Evolutionary conservation across 169 alveolate species (phyloP), one percentile per base, ranked within the genome.

Genomic region (Miamiensis avidus): DNA sequence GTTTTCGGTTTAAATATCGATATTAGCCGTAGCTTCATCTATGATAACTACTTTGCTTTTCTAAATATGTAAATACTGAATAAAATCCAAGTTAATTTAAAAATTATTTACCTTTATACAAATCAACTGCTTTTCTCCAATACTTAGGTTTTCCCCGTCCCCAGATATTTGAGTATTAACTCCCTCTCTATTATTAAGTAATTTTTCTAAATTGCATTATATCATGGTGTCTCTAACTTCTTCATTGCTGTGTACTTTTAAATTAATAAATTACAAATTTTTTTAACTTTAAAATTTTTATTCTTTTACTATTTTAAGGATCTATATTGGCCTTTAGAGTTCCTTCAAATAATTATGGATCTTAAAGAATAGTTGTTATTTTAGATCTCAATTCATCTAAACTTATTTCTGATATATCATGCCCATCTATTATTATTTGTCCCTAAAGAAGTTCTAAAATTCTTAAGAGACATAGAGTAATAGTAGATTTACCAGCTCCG

Each of bases 11-110:
- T 93, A 87, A 73, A 91, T 87, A 83, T 96, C 98, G n/a, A 96
- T 94, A 88, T 95, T 94, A 0, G 98, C 97, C 25, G 98, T 96
- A 0, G 98, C 97, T 92, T 96, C 98, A 90, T 96, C 98, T 74
- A 96, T 78, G 4, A 96, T 74, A 6, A 94, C 94, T 11, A 96
- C 89, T 86, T 94, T 96, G 26, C 89, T 86, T 65, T 93, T 91
- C 79, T 94, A 92, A 29, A 96, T 78, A 78, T 93, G n/a, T n/a
- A n/a, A n/a, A n/a, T n/a, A n/a, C n/a, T n/a, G n/a, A n/a, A n/a
- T 73, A n/a, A n/a, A 73, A 73, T n/a, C 6, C 26, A 15, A 11
- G 76, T 15, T 73, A 15, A 73, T 15, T n/a, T n/a, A 73, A 15
- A 26, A 26, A 25, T 94, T 95, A 30, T 89, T 84, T 32, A 92